Conservation (phyloP, 176 grass and related monocot species). For the Hordeum vulgare region DNA sequence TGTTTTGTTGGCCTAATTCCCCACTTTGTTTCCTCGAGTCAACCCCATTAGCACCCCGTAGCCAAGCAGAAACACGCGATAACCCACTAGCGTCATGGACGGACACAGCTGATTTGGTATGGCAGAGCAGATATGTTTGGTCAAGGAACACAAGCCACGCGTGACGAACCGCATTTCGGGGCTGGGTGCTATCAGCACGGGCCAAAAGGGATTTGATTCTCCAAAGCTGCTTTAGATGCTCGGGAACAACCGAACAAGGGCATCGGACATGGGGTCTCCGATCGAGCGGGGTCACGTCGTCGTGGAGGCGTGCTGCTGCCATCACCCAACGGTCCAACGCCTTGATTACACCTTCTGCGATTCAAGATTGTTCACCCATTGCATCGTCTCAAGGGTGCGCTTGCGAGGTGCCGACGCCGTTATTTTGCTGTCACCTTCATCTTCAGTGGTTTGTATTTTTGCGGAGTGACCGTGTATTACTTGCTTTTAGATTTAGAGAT, state of each 20-base stretch:
- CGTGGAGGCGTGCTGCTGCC: background rate
- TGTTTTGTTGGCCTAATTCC: conserved; percentile 23
- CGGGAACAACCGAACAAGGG: background rate
- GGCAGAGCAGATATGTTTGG: background rate
- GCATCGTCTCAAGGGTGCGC: background rate
- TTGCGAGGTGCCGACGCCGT: background rate
- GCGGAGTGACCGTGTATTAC: background rate
- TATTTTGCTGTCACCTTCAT: background rate
- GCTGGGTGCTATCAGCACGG: background rate
- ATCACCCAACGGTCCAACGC: background rate
- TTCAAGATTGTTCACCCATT: background rate
- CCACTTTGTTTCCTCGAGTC: background rate
- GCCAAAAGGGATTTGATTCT: background rate
- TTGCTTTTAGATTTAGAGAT: too few species aligned
- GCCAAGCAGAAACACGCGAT: background rate
- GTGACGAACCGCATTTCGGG: background rate
- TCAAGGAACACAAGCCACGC: background rate
- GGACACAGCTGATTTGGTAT: background rate
- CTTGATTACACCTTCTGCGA: background rate
- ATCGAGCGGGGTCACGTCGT: background rate
- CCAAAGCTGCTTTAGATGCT: background rate
- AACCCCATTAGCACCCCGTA: background rate
- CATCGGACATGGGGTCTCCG: background rate
- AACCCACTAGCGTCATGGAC: background rate
- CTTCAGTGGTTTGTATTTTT: background rate